Percentiles rank a stretch among this genome's conserved stretches.
phyloP scores from a whole-genome alignment of 495 filamentous ascomycete genomes.

The Pyrenopolyporus hunteri region DNA sequence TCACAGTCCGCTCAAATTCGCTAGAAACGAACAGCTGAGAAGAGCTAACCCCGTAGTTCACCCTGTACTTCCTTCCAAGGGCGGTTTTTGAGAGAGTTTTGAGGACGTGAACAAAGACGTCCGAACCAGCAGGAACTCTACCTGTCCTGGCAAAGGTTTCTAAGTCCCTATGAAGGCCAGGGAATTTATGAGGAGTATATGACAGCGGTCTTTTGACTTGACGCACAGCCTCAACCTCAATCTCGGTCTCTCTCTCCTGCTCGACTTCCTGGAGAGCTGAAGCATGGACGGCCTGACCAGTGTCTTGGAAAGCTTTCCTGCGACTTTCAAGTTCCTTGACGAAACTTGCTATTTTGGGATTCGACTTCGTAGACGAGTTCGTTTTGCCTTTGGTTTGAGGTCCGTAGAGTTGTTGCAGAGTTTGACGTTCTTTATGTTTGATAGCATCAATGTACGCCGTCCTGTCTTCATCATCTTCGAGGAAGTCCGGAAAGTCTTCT shows the following conservation, averaged over 20 bases:
- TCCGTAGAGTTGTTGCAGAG: conserved; percentile 45
- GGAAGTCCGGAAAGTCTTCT: conserved; percentile 38
- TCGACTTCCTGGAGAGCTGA: conserved; percentile 60
- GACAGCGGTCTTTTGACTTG: conserved; percentile 48
- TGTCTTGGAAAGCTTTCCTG: conserved; percentile 42
- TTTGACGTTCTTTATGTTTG: conserved; percentile 46
- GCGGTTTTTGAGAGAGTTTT: conserved; percentile 28
- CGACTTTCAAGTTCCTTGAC: conserved; percentile 43
- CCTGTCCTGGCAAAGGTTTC: conserved; percentile 40
- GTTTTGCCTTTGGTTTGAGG: conserved; percentile 24
- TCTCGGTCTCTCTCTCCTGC: conserved; percentile 55
- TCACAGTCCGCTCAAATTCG: conserved; percentile 44
- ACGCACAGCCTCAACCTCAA: conserved; percentile 56
- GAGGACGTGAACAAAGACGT: conserved; percentile 30
- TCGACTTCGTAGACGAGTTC: conserved; percentile 9
- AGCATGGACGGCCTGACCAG: conserved; percentile 42
- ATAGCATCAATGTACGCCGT: conserved; percentile 33
- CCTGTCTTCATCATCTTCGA: conserved; percentile 23
- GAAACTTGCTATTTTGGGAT: conserved; percentile 35
- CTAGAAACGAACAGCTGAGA: conserved; percentile 44
- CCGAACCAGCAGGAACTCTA: conserved; percentile 32
- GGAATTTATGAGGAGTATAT: conserved; percentile 38
- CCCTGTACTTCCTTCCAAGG: conserved; percentile 40
- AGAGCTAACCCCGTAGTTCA: conserved; percentile 14
- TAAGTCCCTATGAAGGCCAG: conserved; percentile 41